phyloP scores from a whole-genome alignment of 2,329 filamentous ascomycete species.

The Lojkania enalia region DNA sequence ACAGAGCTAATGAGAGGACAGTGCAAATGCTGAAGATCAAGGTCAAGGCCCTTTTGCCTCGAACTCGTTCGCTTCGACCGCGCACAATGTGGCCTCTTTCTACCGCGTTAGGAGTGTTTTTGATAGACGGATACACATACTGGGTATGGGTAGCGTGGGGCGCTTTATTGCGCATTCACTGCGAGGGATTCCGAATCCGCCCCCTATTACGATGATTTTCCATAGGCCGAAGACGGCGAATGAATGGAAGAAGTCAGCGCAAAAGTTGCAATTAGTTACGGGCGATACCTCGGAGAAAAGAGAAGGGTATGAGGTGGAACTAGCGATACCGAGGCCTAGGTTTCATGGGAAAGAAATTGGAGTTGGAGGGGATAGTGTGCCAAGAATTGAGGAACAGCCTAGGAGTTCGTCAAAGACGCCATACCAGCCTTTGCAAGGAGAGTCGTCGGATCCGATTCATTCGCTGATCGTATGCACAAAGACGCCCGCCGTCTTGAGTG shows the following conservation, averaged over 20 bases:
- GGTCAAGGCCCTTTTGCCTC: constrained; percentile 17
- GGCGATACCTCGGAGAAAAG: constrained; percentile 46
- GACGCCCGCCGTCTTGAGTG: constrained; percentile 66
- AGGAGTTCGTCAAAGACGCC: too few relatives aligned
- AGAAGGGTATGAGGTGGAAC: constrained; percentile 52
- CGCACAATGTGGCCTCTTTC: constrained; percentile 30
- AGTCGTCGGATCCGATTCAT: constrained; percentile 58
- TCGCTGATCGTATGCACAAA: constrained; percentile 83
- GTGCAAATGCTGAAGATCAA: constrained; percentile 14
- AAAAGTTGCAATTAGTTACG: constrained; percentile 53
- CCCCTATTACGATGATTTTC: constrained; percentile 80
- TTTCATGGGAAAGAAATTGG: constrained; percentile 44
- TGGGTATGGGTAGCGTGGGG: constrained; percentile 82
- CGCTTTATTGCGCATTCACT: constrained; percentile 76
- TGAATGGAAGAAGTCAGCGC: constrained; percentile 51
- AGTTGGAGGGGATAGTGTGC: background rate
- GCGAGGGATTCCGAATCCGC: constrained; percentile 61
- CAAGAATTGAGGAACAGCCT: background rate
- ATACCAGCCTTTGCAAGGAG: constrained; percentile 20
- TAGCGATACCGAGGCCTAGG: constrained; percentile 40
- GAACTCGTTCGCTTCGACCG: background rate
- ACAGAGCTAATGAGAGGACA: constrained; percentile 14
- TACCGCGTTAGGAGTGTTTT: constrained; percentile 34
- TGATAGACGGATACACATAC: constrained; percentile 58
- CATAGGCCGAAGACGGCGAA: constrained; percentile 56